Evolutionary conservation across 495 filamentous ascomycete genomes (phyloP).

Genomic region (Neurospora sp.): DNA sequence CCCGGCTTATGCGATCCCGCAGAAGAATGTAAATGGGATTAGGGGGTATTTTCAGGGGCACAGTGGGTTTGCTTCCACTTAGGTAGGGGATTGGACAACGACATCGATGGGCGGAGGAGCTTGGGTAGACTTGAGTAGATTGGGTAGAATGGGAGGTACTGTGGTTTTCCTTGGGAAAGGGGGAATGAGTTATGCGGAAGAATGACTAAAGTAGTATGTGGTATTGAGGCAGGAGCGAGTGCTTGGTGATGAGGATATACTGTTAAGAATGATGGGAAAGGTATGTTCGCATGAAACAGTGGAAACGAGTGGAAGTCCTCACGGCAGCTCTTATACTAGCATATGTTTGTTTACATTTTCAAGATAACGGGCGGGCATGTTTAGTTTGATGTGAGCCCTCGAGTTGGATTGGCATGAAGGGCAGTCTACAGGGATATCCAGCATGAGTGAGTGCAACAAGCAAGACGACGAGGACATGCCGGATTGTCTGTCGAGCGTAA

Average conservation of each 20-base stretch:
- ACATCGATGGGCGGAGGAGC: too few relatives aligned
- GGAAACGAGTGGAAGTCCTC: neutral
- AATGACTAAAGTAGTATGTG: neutral
- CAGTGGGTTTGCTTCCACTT: conserved; percentile 29
- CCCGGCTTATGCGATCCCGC: conserved; percentile 79
- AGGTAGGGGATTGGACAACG: neutral
- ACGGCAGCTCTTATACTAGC: neutral
- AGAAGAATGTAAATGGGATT: conserved; percentile 52
- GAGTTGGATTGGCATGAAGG: neutral
- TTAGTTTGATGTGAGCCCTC: neutral
- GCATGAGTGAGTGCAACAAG: neutral
- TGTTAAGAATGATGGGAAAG: neutral
- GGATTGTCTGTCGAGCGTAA: neutral
- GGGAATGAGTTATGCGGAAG: neutral
- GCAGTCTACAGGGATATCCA: neutral
- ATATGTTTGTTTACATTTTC: neutral
- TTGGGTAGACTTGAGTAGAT: neutral
- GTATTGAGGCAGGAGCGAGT: neutral
- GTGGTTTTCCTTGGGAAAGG: neutral
- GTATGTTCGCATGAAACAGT: neutral
- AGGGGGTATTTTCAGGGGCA: conserved; percentile 52
- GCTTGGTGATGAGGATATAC: neutral
- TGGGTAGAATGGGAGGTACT: neutral
- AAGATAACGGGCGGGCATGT: neutral
- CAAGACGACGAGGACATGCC: neutral